Evolutionary conservation across 1,284 basidiomycete species (phyloP).

Genomic region (Ganoderma leucocontextum): DNA sequence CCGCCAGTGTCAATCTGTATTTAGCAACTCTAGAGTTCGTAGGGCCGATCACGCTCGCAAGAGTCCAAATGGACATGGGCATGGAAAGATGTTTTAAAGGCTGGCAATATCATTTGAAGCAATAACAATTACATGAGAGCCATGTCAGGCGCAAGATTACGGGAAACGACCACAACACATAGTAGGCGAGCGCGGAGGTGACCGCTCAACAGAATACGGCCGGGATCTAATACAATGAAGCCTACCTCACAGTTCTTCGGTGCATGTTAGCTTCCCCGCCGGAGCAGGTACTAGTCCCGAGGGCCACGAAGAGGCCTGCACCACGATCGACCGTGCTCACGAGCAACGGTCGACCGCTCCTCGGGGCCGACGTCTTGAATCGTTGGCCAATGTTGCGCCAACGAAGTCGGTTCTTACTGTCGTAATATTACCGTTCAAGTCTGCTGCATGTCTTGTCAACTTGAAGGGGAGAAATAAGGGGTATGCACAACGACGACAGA

Average conservation of each 20-base stretch:
- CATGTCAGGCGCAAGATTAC: too few relatives aligned
- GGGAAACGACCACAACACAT: too few relatives aligned
- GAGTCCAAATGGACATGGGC: too few relatives aligned
- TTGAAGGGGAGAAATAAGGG: too few relatives aligned
- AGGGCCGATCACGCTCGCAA: not conserved
- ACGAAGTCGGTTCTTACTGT: slow-evolving; percentile 16
- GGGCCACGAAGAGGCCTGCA: slow-evolving; percentile 28
- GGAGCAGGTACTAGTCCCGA: slow-evolving; percentile 26
- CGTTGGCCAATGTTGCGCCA: slow-evolving; percentile 12
- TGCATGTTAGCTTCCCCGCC: slow-evolving; percentile 25
- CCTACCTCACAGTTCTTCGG: not conserved
- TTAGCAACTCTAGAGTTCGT: not conserved
- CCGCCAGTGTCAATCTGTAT: not conserved
- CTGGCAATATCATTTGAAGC: too few relatives aligned
- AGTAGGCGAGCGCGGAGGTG: too few relatives aligned
- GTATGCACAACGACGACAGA: not conserved
- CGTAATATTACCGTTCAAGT: too few relatives aligned
- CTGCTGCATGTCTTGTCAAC: too few relatives aligned
- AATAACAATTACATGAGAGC: too few relatives aligned
- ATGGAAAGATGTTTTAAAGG: too few relatives aligned
- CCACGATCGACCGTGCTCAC: slow-evolving; percentile 13
- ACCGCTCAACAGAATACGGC: too few relatives aligned
- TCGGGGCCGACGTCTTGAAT: slow-evolving; percentile 23
- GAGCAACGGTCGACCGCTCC: slow-evolving; percentile 11
- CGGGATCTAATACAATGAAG: too few relatives aligned